phyloP scores from a whole-genome alignment of 129 eudicot genomes.

The Erigeron canadensis region DNA sequence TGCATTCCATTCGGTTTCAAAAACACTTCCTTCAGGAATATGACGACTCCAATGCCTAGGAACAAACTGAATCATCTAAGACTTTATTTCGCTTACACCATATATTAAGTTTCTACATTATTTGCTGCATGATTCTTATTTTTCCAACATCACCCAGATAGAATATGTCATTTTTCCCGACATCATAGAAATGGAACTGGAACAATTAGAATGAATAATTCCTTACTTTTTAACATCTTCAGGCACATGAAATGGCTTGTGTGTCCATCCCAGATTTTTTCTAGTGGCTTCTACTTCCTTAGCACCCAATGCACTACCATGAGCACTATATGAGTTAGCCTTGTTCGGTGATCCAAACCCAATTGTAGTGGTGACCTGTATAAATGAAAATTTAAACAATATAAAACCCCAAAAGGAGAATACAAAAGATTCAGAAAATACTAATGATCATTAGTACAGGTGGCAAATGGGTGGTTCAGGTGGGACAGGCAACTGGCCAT shows the following conservation, averaged over 20 bases:
- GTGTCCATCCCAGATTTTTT: constrained; percentile 55
- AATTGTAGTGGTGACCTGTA: constrained; percentile 59
- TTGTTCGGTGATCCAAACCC: constrained; percentile 72
- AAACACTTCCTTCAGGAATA: constrained; percentile 37
- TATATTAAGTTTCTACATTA: background rate
- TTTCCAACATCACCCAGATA: no score
- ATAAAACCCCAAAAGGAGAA: background rate
- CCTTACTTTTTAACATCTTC: constrained; percentile 58
- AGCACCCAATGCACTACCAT: constrained; percentile 67
- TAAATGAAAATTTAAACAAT: background rate
- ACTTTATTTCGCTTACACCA: background rate
- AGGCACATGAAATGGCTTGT: constrained; percentile 61
- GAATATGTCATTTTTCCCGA: background rate
- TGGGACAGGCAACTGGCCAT: background rate
- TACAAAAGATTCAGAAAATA: background rate
- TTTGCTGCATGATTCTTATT: background rate
- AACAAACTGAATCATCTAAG: background rate
- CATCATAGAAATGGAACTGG: background rate
- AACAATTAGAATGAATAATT: background rate
- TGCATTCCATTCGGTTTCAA: constrained; percentile 59
- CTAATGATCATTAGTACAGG: background rate
- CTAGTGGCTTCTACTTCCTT: constrained; percentile 72
- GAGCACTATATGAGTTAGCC: constrained; percentile 62
- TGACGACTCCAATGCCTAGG: constrained; percentile 70
- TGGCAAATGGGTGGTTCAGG: background rate